Conservation (phyloP, 441 rosid species). For the Dalechampia spathulata region DNA sequence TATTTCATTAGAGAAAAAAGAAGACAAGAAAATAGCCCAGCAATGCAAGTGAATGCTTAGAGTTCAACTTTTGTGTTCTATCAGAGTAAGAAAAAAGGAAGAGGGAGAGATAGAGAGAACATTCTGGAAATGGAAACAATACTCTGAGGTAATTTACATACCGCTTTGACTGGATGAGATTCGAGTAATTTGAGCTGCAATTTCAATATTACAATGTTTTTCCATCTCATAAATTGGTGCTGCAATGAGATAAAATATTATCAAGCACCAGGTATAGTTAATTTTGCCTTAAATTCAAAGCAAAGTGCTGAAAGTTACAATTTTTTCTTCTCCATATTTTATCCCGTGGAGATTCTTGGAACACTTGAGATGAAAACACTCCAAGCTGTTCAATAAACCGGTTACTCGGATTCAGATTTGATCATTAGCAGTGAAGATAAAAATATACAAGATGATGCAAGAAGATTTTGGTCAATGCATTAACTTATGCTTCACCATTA, state of each 20-base stretch:
- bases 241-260: slow-evolving; percentile 31
- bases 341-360: slow-evolving; percentile 82
- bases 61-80: background rate
- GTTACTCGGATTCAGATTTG: slow-evolving; percentile 13
- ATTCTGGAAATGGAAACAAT: background rate
- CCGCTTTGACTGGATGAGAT: slow-evolving; percentile 49
- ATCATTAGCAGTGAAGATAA: slow-evolving; percentile 1
- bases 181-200: slow-evolving; percentile 80
- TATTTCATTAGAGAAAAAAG: background rate
- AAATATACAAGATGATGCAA: background rate
- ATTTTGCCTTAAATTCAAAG: slow-evolving; percentile 10
- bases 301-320: slow-evolving; percentile 37
- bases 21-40: background rate
- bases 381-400: slow-evolving; percentile 66
- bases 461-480: slow-evolving; percentile 5
- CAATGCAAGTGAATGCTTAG: background rate
- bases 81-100: background rate
- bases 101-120: background rate
- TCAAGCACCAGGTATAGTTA: slow-evolving; percentile 11
- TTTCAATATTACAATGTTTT: slow-evolving; percentile 94
- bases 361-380: slow-evolving; percentile 91
- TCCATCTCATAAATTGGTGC: slow-evolving; percentile 92
- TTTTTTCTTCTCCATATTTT: slow-evolving; percentile 71
- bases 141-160: slow-evolving; percentile 22
- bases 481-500: background rate